These are phyloP conservation scores for Backusella luteola DNA, from an alignment of 192 early-diverging fungal genomes.

Conservation along the genomic window DNA sequence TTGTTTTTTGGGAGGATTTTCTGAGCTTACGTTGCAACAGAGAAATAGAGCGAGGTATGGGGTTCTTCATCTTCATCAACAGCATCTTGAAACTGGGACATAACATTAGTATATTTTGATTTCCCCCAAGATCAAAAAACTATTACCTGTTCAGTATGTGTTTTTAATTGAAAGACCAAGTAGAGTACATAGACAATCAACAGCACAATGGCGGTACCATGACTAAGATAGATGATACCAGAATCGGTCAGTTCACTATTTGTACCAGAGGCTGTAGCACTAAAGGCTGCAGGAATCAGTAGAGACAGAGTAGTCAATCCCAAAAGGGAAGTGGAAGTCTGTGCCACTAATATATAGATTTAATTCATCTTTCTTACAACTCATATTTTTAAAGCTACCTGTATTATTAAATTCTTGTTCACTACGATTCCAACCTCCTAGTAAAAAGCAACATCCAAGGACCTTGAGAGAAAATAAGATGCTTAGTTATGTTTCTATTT, in stretches of 20 bases:
- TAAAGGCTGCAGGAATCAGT: constrained; percentile 71
- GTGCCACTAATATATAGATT: constrained; percentile 43
- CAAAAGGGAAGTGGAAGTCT: constrained; percentile 66
- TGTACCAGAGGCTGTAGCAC: constrained; percentile 43
- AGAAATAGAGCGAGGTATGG: constrained; percentile 54
- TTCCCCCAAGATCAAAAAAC: constrained; percentile 10
- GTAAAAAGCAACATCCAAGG: constrained; percentile 82
- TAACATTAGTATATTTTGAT: not conserved
- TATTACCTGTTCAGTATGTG: constrained; percentile 61
- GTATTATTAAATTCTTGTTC: constrained; percentile 68
- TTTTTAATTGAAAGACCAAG: constrained; percentile 87
- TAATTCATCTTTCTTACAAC: not conserved
- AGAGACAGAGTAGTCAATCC: constrained; percentile 64
- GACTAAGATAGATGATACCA: constrained; percentile 58
- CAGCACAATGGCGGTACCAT: constrained; percentile 68
- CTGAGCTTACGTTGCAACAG: constrained; percentile 40
- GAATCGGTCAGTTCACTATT: constrained; percentile 36
- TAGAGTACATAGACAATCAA: constrained; percentile 67
- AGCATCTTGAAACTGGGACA: constrained; percentile 35
- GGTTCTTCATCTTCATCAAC: constrained; percentile 59
- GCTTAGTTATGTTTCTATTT: not conserved
- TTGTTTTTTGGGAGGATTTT: not conserved
- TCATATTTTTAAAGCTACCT: constrained; percentile 12
- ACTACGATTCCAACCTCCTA: constrained; percentile 71
- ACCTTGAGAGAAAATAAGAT: constrained; percentile 19